Evolutionary conservation across 495 filamentous ascomycete species (phyloP), one percentile per base, ranked within the genome.

Genomic region (Neurospora discreta): DNA sequence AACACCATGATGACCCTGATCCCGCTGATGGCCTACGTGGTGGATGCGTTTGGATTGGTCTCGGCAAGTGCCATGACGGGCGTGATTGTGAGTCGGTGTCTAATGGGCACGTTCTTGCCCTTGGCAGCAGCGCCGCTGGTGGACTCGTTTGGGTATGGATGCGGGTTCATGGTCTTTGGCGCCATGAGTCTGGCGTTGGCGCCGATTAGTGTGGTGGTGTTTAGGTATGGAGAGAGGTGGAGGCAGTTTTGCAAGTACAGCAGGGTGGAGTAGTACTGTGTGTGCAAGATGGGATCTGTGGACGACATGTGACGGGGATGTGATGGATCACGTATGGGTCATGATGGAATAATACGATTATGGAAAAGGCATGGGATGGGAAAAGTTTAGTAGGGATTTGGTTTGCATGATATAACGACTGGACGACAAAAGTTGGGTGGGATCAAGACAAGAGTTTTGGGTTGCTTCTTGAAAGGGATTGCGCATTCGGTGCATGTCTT

Each of bases 1-100:
- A 69, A 76, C 3, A 78, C 80, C 20, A 81, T 86, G 71, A 68
- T 87, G 11, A 81, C 80, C 15, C 76, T 83, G 60, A 77, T 89
- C 20, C 85, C 87, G 0, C 69, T 89, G 33, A 81, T 81, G 74
- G 80, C 85, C 1, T 89, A 88, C 70, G 80, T 89, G 10, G 87
- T 88, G 0, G 87, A 89, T 72, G 86, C 87, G 0, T 89, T 86
- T 72, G 84, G 85, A 0, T 69, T 87, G 15, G 88, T 85, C 74
- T 82, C 85, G 7, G 87, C 87, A 0, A 86, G 83, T 18, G 87
- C 87, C 3, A 81, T 88, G 82, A 89, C 87, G 2, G 83, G 83
- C 0, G 77, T 87, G 36, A 85, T 89, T 42, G 84, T 89, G 33
- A 78, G 80, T 26, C 77, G 87, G 39, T 89, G 86, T 73, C 76